These are phyloP conservation scores for Paramecium caudatum DNA, from an alignment of 73 alveolate species.

Conservation along the genomic window DNA sequence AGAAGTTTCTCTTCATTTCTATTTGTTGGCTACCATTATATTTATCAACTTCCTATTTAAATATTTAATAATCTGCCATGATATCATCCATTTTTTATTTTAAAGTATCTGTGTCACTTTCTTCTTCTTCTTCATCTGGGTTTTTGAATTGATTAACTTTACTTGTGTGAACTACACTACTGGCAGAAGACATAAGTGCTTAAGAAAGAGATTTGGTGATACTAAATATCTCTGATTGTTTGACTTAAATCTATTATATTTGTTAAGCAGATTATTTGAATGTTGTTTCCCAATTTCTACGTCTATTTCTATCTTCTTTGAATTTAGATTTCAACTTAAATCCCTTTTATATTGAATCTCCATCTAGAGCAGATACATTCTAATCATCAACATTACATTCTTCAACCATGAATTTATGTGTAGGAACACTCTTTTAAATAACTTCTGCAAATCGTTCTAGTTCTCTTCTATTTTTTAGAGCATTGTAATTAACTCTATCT, in stretches of 20 bases:
- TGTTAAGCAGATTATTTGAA: neutral
- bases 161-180: constrained; percentile 35
- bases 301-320: constrained; percentile 39
- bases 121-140: constrained; percentile 12
- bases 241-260: neutral
- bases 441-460: neutral
- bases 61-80: constrained; percentile 1
- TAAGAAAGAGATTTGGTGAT: constrained; percentile 19
- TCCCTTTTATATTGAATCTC: neutral
- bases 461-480: neutral
- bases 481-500: constrained; percentile 20
- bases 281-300: neutral
- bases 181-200: neutral
- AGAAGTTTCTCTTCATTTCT: neutral
- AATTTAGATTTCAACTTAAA: constrained; percentile 47
- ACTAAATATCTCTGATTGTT: constrained; percentile 13
- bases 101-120: neutral
- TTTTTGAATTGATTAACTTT: neutral
- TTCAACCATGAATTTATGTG: constrained; percentile 19
- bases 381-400: constrained; percentile 54
- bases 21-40: constrained; percentile 36
- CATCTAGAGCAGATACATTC: neutral
- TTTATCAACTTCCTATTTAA: constrained; percentile 35
- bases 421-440: neutral
- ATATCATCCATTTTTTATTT: constrained; percentile 18